Percentiles rank a stretch among this genome's conserved stretches.
Conservation (phyloP, 2,329 filamentous ascomycete genomes). For the Aspergillus fijiensis region DNA sequence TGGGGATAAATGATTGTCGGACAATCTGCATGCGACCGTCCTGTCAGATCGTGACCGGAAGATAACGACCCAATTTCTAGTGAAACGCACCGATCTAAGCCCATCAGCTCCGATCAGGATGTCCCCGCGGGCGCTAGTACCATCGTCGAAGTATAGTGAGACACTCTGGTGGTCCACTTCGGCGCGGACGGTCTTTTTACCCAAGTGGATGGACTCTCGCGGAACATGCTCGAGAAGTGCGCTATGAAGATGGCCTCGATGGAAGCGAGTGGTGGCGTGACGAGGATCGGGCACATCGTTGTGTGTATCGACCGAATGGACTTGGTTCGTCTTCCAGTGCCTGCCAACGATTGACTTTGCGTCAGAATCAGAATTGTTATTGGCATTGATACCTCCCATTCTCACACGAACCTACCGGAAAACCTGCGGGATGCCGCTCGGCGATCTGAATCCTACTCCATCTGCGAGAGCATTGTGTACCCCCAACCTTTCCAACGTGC, state of each 20-base stretch:
- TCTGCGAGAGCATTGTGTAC: slow-evolving; percentile 48
- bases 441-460: slow-evolving; percentile 42
- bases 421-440: slow-evolving; percentile 47
- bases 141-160: slow-evolving; percentile 50
- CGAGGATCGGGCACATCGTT: slow-evolving; percentile 31
- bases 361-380: background rate
- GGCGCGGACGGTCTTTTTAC: slow-evolving; percentile 44
- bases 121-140: slow-evolving; percentile 45
- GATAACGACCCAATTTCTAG: slow-evolving; percentile 15
- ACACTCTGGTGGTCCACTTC: slow-evolving; percentile 33
- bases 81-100: slow-evolving; percentile 49
- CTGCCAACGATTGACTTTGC: slow-evolving; percentile 21
- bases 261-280: slow-evolving; percentile 49
- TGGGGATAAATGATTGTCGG: slow-evolving; percentile 45
- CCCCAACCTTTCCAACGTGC: slow-evolving; percentile 52
- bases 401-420: slow-evolving; percentile 36
- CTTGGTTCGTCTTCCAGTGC: slow-evolving; percentile 47
- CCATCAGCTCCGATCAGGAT: slow-evolving; percentile 56
- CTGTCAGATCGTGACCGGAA: background rate
- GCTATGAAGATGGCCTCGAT: slow-evolving; percentile 52
- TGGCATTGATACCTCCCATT: background rate
- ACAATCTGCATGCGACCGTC: slow-evolving; percentile 18
- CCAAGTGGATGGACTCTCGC: slow-evolving; percentile 43
- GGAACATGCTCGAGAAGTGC: slow-evolving; percentile 50
- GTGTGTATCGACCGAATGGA: slow-evolving; percentile 43